Evolutionary conservation across 441 rosid genomes (phyloP).

Genomic region (Viola pubescens): DNA sequence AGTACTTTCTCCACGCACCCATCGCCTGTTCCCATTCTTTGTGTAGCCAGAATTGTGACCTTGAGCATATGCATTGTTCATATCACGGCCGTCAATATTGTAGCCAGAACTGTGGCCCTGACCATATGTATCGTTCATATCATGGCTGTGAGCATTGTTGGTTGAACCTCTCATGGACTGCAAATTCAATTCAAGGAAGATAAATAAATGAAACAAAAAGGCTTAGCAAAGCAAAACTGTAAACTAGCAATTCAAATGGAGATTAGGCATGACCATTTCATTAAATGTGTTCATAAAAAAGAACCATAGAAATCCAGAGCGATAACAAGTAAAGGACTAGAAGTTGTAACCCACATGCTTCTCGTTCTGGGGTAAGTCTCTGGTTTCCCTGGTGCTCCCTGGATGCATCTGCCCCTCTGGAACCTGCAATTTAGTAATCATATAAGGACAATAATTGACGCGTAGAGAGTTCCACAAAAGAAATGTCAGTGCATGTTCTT

Average conservation of each 20-base stretch:
- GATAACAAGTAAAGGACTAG: not conserved
- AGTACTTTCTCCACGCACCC: constrained; percentile 6
- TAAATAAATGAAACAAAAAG: constrained; percentile 6
- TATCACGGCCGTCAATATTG: constrained; percentile 5
- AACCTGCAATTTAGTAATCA: constrained; percentile 10
- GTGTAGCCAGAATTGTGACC: constrained; percentile 11
- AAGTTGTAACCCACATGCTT: constrained; percentile 5
- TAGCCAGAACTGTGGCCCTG: not conserved
- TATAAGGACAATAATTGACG: constrained; percentile 1
- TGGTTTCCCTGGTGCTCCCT: constrained; percentile 8
- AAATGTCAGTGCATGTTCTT: constrained; percentile 7
- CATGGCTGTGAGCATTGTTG: no score
- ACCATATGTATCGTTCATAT: no score
- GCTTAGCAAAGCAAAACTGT: not conserved
- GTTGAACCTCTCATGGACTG: constrained; percentile 19
- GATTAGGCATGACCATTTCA: not conserved
- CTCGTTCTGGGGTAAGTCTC: constrained; percentile 1
- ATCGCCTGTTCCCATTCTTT: constrained; percentile 8
- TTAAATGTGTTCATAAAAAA: not conserved
- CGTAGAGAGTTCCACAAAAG: not conserved
- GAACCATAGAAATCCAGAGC: not conserved
- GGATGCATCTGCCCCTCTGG: constrained; percentile 1
- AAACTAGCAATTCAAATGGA: not conserved
- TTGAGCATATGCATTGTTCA: constrained; percentile 14
- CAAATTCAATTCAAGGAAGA: constrained; percentile 1